Base-by-base conservation (phyloP, 441 rosid species). In the Pelargonium cotyledonis region DNA sequence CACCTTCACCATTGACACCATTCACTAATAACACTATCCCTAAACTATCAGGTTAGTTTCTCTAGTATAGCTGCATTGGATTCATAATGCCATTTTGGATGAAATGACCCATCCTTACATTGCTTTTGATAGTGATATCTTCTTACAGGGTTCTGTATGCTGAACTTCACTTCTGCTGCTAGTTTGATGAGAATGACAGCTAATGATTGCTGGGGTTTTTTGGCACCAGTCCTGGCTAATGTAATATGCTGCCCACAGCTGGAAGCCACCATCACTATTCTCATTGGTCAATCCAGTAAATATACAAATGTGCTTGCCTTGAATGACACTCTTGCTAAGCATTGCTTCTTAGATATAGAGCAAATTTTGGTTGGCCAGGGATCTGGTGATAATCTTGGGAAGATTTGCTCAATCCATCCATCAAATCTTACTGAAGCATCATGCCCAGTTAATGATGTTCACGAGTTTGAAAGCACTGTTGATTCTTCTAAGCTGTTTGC, bases 161-260 rank as follows among this genome's bases (percentile, higher is more conserved):
- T 94, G 49, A 89, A 94, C 76, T 94, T 94, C 82, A 82, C 84
- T 41, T 82, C 89, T 10, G 86, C 85, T 10, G 85, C 85, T 78
- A 80, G 81, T 80, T 76, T 91, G 82, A 86, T 91, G 85, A 84
- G 85, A 60, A 84, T 84, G 71, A 88, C 97, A 66, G 78, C 99
- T 35, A 85, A 78, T 40, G 95, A 91, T 76, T 94, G 99, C 80
- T 86, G 78, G 79, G 80, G 83, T 4, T 75, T 80, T 67, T 88
- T 94, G 47, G 99, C 99, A 57, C 92, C 97, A 7, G 76, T 88
- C 72, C 74, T 91, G 71, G 97, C 97, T 10, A 88, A 94, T 68
- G 96, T 91, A 63, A 86, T 91, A 79, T 94, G 99, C 75, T 94
- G 99, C 79, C 99, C 99, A 11, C 99, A 94, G 82, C 67, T 91